Base-by-base conservation (phyloP, 352 stramenopile species). In the Phytophthora sansomeana region DNA sequence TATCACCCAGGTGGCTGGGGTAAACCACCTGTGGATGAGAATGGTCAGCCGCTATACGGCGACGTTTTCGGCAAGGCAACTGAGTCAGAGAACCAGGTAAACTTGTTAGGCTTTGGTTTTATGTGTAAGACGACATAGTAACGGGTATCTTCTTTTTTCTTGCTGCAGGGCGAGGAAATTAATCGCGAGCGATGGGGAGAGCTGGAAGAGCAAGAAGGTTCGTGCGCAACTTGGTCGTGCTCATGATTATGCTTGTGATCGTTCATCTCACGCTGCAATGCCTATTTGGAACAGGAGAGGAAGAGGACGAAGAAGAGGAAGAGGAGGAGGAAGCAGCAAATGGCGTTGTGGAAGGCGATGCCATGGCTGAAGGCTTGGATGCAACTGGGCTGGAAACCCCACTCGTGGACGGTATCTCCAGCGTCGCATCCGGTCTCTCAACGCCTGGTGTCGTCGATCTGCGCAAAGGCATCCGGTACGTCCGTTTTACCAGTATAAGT, bases 1-100 rank as follows among this genome's bases (percentile, higher is more conserved):
- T 99, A 98, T 75, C 96, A 99, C 64, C 81, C 95, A 14, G 97
- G 96, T 59, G 97, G 97, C 48, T 99, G 97, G 97, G 98, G 98
- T 8, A 99, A 99, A 72, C 97, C 97, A 9, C 97, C 97, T 28
- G 96, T 99, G 16, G 97, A 99, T 76, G 77, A 97, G 47, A 97
- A 94, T 68, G 97, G 97, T 1, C 80, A 91, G 29, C 94, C 96
- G n/a, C 69, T 99, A 14, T 99, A 99, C 72, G 98, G 97, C 38
- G 97, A 99, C 74, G 95, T 98, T 6, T 98, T 99, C 72, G 90
- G 85, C 59, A 78, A 97, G 61, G 24, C 65, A 4, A 44, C 44
- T 16, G 73, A 81, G 38, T 57, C 52, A 46, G 56, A 74, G 32
- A 66, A 67, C 6, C 48, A 66, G 72, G 74, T 82, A 67, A 47